These are phyloP conservation scores for Phyllosticta citriasiana DNA, from an alignment of 2,329 filamentous ascomycete genomes.

Conservation along the genomic window DNA sequence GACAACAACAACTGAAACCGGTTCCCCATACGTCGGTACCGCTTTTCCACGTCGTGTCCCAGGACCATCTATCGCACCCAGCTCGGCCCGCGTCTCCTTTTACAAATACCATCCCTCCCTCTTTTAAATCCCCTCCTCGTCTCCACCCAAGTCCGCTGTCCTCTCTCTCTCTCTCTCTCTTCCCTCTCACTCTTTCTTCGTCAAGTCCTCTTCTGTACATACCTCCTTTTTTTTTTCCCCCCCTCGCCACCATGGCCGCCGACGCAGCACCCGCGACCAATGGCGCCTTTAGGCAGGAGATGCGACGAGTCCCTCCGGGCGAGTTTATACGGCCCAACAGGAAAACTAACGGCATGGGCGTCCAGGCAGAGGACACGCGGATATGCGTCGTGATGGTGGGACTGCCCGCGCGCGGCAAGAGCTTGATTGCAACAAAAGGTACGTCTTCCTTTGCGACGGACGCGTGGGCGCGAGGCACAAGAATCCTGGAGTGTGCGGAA, in stretches of 20 bases:
- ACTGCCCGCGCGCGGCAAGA: conserved; percentile 90
- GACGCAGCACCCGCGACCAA: conserved; percentile 16
- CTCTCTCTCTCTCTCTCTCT: not conserved
- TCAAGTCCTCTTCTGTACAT: conserved; percentile 10
- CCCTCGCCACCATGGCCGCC: conserved; percentile 13
- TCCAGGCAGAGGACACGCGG: conserved; percentile 88
- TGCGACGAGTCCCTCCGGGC: conserved; percentile 31
- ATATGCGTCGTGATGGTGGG: conserved; percentile 99
- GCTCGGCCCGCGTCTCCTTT: conserved; percentile 9
- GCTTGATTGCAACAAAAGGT: conserved; percentile 96
- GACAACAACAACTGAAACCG: not conserved
- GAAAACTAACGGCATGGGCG: conserved; percentile 52
- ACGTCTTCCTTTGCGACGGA: conserved; percentile 21
- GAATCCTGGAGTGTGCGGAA: conserved; percentile 4
- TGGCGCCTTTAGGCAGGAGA: conserved; percentile 28
- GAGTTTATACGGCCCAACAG: conserved; percentile 35
- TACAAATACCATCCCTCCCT: conserved; percentile 6
- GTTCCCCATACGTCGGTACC: not conserved
- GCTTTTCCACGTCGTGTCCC: conserved; percentile 4
- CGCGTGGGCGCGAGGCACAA: not conserved
- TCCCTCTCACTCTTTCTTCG: not conserved
- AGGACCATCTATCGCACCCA: conserved; percentile 10
- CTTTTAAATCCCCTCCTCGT: conserved; percentile 1
- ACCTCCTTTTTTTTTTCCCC: conserved; percentile 16
- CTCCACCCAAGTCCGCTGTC: conserved; percentile 1